Evolutionary conservation across 1,139 yeast genomes (phyloP).

Genomic region (Yarrowia galli): DNA sequence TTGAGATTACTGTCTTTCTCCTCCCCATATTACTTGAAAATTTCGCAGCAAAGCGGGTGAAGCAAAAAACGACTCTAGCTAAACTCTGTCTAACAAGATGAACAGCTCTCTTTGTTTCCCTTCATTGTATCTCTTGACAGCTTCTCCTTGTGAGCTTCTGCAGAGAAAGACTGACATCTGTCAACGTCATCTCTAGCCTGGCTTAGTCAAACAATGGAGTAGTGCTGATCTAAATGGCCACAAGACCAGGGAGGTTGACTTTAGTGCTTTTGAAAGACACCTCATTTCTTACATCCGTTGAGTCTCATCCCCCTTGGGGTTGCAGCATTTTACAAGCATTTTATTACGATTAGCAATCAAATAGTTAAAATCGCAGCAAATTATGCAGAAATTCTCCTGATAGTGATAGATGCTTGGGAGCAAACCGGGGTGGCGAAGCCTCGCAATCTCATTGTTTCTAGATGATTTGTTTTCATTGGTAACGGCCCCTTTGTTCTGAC

Average conservation of each 20-base stretch:
- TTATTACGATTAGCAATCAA: neutral
- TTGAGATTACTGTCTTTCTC: too few species aligned
- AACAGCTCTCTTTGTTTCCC: neutral
- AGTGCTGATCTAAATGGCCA: neutral
- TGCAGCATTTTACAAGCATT: too few species aligned
- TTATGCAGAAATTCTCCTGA: neutral
- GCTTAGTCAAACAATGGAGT: neutral
- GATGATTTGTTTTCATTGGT: neutral
- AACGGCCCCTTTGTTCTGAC: neutral
- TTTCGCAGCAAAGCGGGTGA: too few species aligned
- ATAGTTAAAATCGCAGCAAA: neutral
- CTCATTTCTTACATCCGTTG: neutral
- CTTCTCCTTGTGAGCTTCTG: constrained; percentile 3
- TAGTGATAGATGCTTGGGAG: too few species aligned
- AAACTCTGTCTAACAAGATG: too few species aligned
- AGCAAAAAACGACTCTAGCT: too few species aligned
- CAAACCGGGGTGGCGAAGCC: too few species aligned
- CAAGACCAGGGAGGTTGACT: neutral
- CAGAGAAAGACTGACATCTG: neutral
- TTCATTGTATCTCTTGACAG: neutral
- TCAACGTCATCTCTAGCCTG: neutral
- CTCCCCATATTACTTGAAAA: too few species aligned
- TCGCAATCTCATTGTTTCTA: too few species aligned
- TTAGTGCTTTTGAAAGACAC: neutral
- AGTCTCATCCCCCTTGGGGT: neutral